These are phyloP conservation scores for Begonia peltatifolia DNA, from an alignment of 306 rosid genomes.

Conservation along the genomic window DNA sequence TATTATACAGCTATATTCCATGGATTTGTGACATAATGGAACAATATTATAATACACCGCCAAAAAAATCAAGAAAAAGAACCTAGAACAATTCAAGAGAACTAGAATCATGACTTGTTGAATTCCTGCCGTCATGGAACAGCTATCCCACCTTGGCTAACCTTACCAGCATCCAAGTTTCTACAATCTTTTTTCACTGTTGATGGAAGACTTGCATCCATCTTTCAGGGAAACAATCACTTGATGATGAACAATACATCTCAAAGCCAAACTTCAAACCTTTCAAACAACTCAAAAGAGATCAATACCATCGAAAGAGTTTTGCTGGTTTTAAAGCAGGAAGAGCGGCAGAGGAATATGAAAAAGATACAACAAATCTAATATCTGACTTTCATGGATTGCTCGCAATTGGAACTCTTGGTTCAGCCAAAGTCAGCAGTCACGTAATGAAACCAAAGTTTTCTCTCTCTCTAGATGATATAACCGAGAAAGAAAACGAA, in stretches of 20 bases:
- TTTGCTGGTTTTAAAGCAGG: slow-evolving; percentile 59
- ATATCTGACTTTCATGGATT: slow-evolving; percentile 85
- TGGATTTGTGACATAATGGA: slow-evolving; percentile 5
- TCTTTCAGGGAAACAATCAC: slow-evolving; percentile 63
- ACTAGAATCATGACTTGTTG: too few species aligned
- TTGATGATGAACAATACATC: slow-evolving; percentile 65
- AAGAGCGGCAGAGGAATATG: slow-evolving; percentile 37
- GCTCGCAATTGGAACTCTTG: slow-evolving; percentile 88
- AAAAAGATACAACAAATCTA: slow-evolving; percentile 33
- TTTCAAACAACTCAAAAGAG: slow-evolving; percentile 44
- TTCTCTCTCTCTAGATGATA: slow-evolving; percentile 55
- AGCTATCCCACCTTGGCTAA: too few species aligned
- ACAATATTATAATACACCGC: too few species aligned
- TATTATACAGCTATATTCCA: not conserved
- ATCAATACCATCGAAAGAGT: slow-evolving; percentile 45
- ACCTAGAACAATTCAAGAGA: too few species aligned
- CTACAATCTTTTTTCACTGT: not conserved
- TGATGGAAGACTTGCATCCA: slow-evolving; percentile 35
- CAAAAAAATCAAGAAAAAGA: too few species aligned
- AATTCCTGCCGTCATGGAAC: too few species aligned
- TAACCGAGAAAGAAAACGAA: slow-evolving; percentile 77
- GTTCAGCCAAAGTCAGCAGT: slow-evolving; percentile 39
- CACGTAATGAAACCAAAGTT: slow-evolving; percentile 74
- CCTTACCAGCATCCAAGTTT: too few species aligned
- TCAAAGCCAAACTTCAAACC: slow-evolving; percentile 36